Evolutionary conservation across 495 filamentous ascomycete species (phyloP).

Genomic region (Podospora pseudopauciseta): DNA sequence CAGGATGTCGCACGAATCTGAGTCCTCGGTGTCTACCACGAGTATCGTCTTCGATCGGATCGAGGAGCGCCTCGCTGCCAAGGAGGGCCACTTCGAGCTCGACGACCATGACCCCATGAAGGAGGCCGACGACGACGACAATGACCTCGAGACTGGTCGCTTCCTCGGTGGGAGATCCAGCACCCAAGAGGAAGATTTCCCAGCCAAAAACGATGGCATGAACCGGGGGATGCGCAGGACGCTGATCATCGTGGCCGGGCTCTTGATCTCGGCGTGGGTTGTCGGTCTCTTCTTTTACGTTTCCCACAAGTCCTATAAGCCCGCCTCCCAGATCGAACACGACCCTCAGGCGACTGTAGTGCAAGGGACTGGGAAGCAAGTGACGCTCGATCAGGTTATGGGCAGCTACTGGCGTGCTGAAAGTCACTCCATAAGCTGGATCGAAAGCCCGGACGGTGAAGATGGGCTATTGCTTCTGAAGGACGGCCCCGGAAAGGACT

Average conservation of each 20-base stretch:
- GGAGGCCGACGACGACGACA: slow-evolving; percentile 43
- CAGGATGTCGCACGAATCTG: slow-evolving; percentile 53
- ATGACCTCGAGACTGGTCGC: slow-evolving; percentile 43
- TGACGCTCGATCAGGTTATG: slow-evolving; percentile 80
- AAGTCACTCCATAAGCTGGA: slow-evolving; percentile 79
- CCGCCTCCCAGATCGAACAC: slow-evolving; percentile 57
- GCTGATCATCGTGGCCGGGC: slow-evolving; percentile 61
- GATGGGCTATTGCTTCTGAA: slow-evolving; percentile 79
- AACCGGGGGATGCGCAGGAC: slow-evolving; percentile 61
- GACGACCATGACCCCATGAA: slow-evolving; percentile 46
- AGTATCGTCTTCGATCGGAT: slow-evolving; percentile 75
- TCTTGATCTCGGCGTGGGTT: slow-evolving; percentile 76
- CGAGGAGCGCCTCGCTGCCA: slow-evolving; percentile 42
- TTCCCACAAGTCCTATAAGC: slow-evolving; percentile 59
- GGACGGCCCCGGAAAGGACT: slow-evolving; percentile 57
- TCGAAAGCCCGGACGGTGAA: slow-evolving; percentile 76
- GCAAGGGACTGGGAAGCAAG: slow-evolving; percentile 66
- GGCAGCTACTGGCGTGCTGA: slow-evolving; percentile 64
- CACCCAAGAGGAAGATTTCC: slow-evolving; percentile 10
- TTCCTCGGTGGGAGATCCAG: slow-evolving; percentile 38
- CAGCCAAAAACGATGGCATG: slow-evolving; percentile 37
- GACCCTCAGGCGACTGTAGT: slow-evolving; percentile 63
- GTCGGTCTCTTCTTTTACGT: slow-evolving; percentile 74
- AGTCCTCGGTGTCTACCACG: slow-evolving; percentile 69
- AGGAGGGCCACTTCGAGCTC: slow-evolving; percentile 32